A percentile compares a stretch with the other conserved stretches of the same genome.
phyloP scores from a whole-genome alignment of 768 basidiomycete genomes.

The Lentinula edodes region DNA sequence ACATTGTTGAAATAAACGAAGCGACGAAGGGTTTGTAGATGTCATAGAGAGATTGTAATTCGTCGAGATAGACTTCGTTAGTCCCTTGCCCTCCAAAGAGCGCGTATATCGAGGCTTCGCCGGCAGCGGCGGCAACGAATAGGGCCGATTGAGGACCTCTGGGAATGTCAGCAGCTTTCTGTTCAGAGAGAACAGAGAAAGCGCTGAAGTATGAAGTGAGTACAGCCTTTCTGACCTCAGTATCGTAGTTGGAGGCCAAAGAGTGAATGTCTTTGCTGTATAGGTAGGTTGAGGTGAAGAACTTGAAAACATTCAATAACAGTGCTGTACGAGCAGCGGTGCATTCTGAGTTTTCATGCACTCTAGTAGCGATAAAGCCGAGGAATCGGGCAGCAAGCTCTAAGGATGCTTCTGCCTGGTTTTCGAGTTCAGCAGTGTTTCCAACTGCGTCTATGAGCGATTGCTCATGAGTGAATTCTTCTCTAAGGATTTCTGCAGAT shows the following conservation, averaged over 20 bases:
- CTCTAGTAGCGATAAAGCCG: constrained; percentile 61
- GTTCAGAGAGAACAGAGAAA: constrained; percentile 60
- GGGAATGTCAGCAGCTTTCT: constrained; percentile 51
- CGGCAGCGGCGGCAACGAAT: constrained; percentile 52
- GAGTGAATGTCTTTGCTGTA: constrained; percentile 73
- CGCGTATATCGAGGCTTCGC: constrained; percentile 77
- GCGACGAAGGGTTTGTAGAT: constrained; percentile 85
- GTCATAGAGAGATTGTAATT: constrained; percentile 87
- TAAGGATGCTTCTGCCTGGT: constrained; percentile 58
- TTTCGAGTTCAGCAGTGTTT: constrained; percentile 44
- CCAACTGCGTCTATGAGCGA: constrained; percentile 53
- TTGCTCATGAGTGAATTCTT: constrained; percentile 75
- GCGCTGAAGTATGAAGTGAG: constrained; percentile 78
- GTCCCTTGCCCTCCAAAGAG: constrained; percentile 97
- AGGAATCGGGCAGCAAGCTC: constrained; percentile 84
- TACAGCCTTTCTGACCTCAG: constrained; percentile 70
- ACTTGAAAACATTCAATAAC: constrained; percentile 67
- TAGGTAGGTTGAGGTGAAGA: constrained; percentile 78
- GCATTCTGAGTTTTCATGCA: constrained; percentile 51
- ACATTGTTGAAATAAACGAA: constrained; percentile 60
- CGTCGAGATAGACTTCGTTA: constrained; percentile 98
- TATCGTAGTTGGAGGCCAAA: constrained; percentile 68
- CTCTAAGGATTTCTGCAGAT: constrained; percentile 83
- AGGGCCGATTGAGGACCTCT: constrained; percentile 61
- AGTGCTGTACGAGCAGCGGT: constrained; percentile 52